Percentiles rank a stretch among this genome's conserved stretches.
phyloP scores from a whole-genome alignment of 2,329 filamentous ascomycete genomes.

The Beauveria medogensis region DNA sequence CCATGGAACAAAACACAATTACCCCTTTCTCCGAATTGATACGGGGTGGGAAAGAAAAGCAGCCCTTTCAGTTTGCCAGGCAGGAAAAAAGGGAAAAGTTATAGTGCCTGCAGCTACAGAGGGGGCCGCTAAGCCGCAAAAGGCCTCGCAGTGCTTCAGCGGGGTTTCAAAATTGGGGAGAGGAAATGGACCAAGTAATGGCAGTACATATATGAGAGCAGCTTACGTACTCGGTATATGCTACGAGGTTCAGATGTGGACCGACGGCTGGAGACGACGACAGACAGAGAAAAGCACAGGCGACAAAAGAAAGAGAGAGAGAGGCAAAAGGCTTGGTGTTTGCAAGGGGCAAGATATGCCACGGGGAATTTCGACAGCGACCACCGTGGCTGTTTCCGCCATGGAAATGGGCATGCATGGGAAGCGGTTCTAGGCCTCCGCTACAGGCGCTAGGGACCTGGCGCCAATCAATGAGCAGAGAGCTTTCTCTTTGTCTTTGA shows the following conservation, averaged over 20 bases:
- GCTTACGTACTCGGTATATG: not conserved
- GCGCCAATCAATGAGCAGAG: no score
- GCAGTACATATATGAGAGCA: not conserved
- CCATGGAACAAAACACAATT: no score
- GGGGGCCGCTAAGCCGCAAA: not conserved
- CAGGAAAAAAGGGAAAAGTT: not conserved
- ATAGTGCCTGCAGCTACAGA: constrained; percentile 9
- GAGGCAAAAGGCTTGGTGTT: no score
- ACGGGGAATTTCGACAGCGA: not conserved
- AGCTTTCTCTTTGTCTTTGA: no score
- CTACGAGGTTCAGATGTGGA: not conserved
- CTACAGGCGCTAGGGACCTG: not conserved
- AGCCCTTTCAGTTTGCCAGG: not conserved
- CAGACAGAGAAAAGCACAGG: not conserved
- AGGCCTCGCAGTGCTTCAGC: not conserved
- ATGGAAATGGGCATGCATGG: constrained; percentile 3
- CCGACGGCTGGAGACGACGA: no score
- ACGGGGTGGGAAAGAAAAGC: not conserved
- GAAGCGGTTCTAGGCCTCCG: not conserved
- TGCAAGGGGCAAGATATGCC: not conserved
- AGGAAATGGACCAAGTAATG: not conserved
- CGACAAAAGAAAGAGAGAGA: no score
- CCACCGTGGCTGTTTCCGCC: constrained; percentile 4
- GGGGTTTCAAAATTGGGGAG: not conserved
- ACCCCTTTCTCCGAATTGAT: not conserved